Percentiles rank a stretch among this genome's conserved stretches.
phyloP scores from a whole-genome alignment of 106 monocot genomes.

The Triglochin maritima region DNA sequence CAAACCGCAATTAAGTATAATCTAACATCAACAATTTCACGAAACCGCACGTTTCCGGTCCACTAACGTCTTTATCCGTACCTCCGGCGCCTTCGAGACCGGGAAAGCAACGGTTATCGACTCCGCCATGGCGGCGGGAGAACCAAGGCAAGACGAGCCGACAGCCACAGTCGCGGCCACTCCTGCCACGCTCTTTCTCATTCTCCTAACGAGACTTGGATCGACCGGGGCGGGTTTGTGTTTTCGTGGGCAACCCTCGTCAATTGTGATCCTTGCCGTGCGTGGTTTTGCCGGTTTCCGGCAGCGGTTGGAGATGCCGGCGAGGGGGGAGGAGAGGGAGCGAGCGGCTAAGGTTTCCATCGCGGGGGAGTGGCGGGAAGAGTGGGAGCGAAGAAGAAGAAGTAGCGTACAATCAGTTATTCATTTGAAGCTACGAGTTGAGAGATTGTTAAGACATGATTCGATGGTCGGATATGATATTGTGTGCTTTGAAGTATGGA shows the following conservation, averaged over 20 bases:
- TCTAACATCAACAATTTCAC: too few species aligned
- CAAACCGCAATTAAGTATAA: too few species aligned
- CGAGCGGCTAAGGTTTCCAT: conserved; percentile 2
- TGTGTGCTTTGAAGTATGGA: too few species aligned
- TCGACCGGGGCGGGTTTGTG: background rate
- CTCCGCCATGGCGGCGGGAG: conserved; percentile 53
- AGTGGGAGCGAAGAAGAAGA: background rate
- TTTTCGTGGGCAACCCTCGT: too few species aligned
- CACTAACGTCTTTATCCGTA: background rate
- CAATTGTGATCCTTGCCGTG: too few species aligned
- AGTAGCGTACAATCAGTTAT: background rate
- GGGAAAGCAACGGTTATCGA: conserved; percentile 91
- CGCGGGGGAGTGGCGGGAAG: background rate
- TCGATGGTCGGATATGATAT: too few species aligned
- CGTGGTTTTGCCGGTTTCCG: too few species aligned
- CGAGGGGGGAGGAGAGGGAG: background rate
- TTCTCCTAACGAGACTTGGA: background rate
- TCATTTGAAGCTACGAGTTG: too few species aligned
- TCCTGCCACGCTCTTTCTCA: conserved; percentile 18
- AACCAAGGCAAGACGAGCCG: conserved; percentile 21
- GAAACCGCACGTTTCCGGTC: too few species aligned
- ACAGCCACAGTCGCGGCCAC: conserved; percentile 37
- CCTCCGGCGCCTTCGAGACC: conserved; percentile 71
- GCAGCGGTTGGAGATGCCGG: background rate
- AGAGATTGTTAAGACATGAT: too few species aligned